Evolutionary conservation across 139 green algal species (phyloP).

Genomic region (Chlamydomonas eustigma): DNA sequence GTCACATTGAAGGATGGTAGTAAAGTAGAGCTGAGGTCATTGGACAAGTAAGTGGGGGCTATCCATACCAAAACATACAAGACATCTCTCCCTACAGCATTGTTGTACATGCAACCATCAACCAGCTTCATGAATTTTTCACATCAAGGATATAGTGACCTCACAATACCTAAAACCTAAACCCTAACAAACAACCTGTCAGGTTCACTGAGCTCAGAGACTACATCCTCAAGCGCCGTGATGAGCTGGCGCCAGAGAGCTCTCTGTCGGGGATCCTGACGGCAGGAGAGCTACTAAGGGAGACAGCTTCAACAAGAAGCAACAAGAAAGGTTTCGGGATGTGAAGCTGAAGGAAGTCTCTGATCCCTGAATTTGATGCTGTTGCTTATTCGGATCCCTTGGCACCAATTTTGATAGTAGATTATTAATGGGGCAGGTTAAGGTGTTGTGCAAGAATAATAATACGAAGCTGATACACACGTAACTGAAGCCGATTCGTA

Average conservation of each 20-base stretch:
- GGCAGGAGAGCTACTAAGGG: constrained; percentile 27
- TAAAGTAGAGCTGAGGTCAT: constrained; percentile 78
- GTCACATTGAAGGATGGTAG: constrained; percentile 58
- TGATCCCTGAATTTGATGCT: background rate
- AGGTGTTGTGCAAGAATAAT: background rate
- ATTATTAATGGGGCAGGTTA: background rate
- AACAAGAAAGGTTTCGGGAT: constrained; percentile 14
- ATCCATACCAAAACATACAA: background rate
- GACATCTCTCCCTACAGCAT: background rate
- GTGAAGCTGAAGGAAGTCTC: background rate
- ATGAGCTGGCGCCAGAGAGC: constrained; percentile 27
- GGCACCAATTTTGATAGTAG: too few species aligned
- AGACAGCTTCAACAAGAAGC: background rate
- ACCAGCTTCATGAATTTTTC: background rate
- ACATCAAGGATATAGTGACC: background rate
- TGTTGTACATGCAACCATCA: too few species aligned
- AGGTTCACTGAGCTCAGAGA: constrained; percentile 77
- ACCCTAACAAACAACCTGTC: constrained; percentile 35
- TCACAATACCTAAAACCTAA: background rate
- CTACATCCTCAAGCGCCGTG: constrained; percentile 72
- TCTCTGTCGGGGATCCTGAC: background rate
- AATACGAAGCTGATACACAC: too few species aligned
- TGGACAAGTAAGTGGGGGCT: constrained; percentile 57
- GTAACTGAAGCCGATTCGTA: too few species aligned
- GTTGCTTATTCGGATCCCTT: background rate